Evolutionary conservation across 1,139 yeast species (phyloP).

Genomic region (Saccharomycopsis hybrid): DNA sequence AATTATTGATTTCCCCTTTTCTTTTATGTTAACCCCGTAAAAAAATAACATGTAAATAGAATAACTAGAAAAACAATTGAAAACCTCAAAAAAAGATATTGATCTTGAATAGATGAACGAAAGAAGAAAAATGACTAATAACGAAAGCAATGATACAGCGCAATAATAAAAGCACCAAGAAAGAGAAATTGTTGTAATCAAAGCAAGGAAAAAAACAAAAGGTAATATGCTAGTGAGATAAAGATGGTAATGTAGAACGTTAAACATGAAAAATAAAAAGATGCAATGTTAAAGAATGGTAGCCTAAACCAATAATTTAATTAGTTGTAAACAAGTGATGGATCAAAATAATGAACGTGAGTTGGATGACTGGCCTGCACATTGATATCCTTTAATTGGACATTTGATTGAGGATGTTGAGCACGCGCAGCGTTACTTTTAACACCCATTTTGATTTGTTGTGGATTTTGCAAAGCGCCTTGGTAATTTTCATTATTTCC

Average conservation of each 20-base stretch:
- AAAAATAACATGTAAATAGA: no score
- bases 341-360: not conserved
- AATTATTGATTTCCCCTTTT: no score
- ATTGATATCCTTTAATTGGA: not conserved
- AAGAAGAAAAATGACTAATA: not conserved
- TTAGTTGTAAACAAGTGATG: not conserved
- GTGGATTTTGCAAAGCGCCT: not conserved
- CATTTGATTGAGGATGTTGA: not conserved
- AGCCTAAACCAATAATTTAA: not conserved
- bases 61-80: no score
- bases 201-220: not conserved
- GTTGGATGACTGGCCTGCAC: not conserved
- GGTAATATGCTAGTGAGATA: not conserved
- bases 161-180: not conserved
- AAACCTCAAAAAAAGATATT: no score
- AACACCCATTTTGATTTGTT: not conserved
- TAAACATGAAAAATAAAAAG: not conserved
- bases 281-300: not conserved
- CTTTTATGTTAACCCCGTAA: no score
- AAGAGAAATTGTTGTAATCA: not conserved
- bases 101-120: not conserved
- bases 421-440: not conserved
- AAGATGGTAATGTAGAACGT: not conserved
- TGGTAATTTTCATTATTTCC: constrained; percentile 3
- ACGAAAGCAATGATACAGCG: no score